phyloP scores from a whole-genome alignment of 2,329 filamentous ascomycete species.

The Colletotrichum noveboracense region DNA sequence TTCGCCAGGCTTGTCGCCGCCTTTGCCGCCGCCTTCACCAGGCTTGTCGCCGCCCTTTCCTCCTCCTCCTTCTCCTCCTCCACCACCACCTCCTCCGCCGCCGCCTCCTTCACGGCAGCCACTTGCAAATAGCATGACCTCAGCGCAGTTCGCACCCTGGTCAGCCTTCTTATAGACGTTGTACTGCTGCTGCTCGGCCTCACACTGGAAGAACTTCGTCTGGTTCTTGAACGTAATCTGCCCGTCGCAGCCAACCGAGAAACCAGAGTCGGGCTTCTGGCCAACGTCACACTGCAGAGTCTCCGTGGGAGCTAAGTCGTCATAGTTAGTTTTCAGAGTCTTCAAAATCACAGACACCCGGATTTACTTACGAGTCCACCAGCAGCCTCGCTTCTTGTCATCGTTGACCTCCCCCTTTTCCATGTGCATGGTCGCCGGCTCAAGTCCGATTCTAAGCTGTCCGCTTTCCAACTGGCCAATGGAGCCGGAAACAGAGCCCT shows the following conservation, averaged over 20 bases:
- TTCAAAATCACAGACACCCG: not conserved
- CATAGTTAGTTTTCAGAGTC: not conserved
- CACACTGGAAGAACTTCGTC: constrained; percentile 64
- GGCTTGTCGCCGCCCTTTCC: not conserved
- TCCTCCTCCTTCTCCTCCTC: not conserved
- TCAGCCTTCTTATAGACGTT: constrained; percentile 57
- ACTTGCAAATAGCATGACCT: constrained; percentile 50
- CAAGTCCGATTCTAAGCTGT: constrained; percentile 59
- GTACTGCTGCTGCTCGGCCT: constrained; percentile 58
- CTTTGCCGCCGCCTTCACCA: not conserved
- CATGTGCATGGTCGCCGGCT: constrained; percentile 48
- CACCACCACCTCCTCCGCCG: not conserved
- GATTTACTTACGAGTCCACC: constrained; percentile 59
- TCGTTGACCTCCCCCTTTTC: constrained; percentile 60
- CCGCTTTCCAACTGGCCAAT: constrained; percentile 67
- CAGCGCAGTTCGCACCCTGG: constrained; percentile 47
- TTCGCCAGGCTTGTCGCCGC: not conserved
- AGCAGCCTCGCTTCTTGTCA: constrained; percentile 62
- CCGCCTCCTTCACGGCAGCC: constrained; percentile 31
- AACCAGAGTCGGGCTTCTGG: constrained; percentile 56
- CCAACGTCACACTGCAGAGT: constrained; percentile 67
- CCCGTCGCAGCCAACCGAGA: constrained; percentile 59
- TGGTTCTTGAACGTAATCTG: constrained; percentile 55
- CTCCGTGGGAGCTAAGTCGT: constrained; percentile 51
- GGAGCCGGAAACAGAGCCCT: constrained; percentile 52